Base-by-base conservation (phyloP, 768 basidiomycete genomes). In the Termitomyces eurrhizus region DNA sequence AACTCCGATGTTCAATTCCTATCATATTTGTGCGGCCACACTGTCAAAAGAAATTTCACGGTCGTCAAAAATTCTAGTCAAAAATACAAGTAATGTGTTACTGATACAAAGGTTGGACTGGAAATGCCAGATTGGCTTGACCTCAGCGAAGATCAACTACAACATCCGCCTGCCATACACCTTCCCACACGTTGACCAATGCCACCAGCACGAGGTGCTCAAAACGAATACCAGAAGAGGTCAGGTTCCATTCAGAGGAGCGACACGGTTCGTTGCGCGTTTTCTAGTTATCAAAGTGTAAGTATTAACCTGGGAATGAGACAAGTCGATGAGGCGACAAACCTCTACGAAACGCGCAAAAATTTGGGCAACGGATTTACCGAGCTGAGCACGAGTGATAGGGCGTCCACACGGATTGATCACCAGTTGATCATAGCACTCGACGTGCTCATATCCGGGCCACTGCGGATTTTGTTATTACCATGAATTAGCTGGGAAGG, bases 371-470 rank as follows among this genome's bases (percentile, higher is more conserved):
- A 83, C 63, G 0, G 69, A 66, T 2, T 70, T 68, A 0, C 73
- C 81, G 9, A 83, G 68, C 42, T 78, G 73, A 1, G 73, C 76
- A 0, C 82, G 76, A 3, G 81, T 81, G 16, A 83, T 75, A 0
- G 76, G 77, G 3, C 77, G 70, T 13, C 56, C 59, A 21, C 62
- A 57, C 0, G 66, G 51, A 37, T 69, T 70, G 14, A 81, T 52
- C 6, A 76, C 73, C n/a, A 83, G 68, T 32, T 68, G 61, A 24
- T 75, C 73, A 24, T 62, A 62, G 72, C 75, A 80, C 11, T 77
- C 70, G 46, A 79, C 56, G 53, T 78, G 73, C 13, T 39, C 35
- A 13, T 21, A n/a, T 37, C 52, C 35, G 55, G 80, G 81, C 80
- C 80, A 83, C 81, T 83, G 54, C 1, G 58, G 7, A 41, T 24